phyloP scores from a whole-genome alignment of 768 basidiomycete species.

The Leccinum boreale region DNA sequence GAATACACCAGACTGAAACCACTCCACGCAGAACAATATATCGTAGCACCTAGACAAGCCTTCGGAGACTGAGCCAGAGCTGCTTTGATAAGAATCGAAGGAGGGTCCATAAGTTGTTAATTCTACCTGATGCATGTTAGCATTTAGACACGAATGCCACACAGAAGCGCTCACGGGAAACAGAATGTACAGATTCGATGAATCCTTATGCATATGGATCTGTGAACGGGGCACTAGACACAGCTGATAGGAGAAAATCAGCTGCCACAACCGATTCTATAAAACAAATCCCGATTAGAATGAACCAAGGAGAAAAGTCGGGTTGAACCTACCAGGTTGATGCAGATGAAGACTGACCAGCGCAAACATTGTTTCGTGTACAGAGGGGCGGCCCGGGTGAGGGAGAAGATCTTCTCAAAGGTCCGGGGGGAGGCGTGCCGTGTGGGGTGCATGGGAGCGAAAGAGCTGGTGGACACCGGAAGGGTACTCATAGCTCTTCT shows the following conservation, averaged over 20 bases:
- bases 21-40: not conserved
- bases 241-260: not conserved
- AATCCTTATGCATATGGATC: constrained; percentile 19
- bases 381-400: constrained; percentile 32
- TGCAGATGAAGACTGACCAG: constrained; percentile 32
- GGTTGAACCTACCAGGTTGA: constrained; percentile 28
- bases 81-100: not conserved
- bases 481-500: not conserved
- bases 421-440: constrained; percentile 12
- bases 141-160: not conserved
- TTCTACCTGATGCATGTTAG: constrained; percentile 14
- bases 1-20: not conserved
- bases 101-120: constrained; percentile 11
- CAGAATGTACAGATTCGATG: constrained; percentile 24
- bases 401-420: constrained; percentile 35
- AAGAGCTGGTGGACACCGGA: not conserved
- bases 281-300: not conserved
- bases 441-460: not conserved
- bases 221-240: constrained; percentile 21
- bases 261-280: constrained; percentile 31
- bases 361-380: constrained; percentile 26
- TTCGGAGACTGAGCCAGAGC: not conserved
- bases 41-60: not conserved
- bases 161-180: constrained; percentile 25
- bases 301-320: not conserved